Evolutionary conservation across 1,284 basidiomycete species (phyloP), one percentile per base, ranked within the genome.

Genomic region (Fistulinella cinereoalba): DNA sequence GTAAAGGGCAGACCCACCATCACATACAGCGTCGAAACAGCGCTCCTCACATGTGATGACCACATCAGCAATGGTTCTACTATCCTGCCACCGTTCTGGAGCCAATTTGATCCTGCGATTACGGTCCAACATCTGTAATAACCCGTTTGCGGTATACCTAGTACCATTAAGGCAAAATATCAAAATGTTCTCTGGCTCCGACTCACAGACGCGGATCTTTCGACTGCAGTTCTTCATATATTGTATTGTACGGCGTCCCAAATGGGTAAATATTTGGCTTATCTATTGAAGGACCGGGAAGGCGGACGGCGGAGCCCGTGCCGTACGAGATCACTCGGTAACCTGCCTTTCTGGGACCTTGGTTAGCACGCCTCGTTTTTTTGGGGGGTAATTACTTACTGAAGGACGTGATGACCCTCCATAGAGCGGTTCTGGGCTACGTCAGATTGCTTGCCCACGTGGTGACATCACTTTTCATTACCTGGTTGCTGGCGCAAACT

Each of bases 21-120:
- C 97, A 63, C 96, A 98, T 16, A 99, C 97, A 3, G 93, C 88
- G 65, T 99, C 97, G 68, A 94, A 99, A 69, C 97, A 99, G 47
- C 96, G 80, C 69, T 99, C 97, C 71, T 99, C 97, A 68, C 97
- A 99, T 3, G 97, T 99, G 57, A 99, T 97, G 13, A 99, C 96
- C 13, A 99, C 79, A 65, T 99, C 97, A 6, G 92, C 92, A 11
- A 92, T 75, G 1, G 85, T 83, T 60, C 76, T 87, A 46, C 80
- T 87, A 45, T 98, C 95, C 60, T 99, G 96, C 94, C 95, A 99
- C 54, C 94, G 80, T 65, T 99, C 94, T 28, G 97, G 97, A 8
- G 96, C 95, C 4, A 76, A 66, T 67, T 99, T 99, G 51, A 99
- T 81, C 50, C 84, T 81, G 50, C 97, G 75, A 73, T 99, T 99